Evolutionary conservation across 352 stramenopile species (phyloP), one percentile per base, ranked within the genome.

Genomic region (Phytophthora constricta): DNA sequence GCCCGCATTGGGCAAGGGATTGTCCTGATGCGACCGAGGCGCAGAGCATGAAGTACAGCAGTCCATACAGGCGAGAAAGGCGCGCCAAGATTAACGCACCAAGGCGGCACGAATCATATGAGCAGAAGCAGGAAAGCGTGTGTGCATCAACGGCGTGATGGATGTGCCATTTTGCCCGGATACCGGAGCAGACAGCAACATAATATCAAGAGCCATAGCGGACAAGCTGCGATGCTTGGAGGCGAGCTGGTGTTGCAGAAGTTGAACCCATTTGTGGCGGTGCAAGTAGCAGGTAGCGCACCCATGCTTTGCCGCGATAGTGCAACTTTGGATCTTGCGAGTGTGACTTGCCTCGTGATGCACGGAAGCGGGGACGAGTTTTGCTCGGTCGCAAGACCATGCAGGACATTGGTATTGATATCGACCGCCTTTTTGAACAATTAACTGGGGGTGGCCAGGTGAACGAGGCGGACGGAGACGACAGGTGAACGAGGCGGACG

Each of bases 1-100:
- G 51, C 0, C 28, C 61, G 11, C 51, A 76, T 46, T 76, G 62
- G 68, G 23, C 70, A 0, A 51, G 49, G 10, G 56, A 60, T 23
- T 68, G 49, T 19, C 61, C 50, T 5, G 56, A 55, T 9, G 56
- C 58, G 5, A 67, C 54, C 2, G 58, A 61, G 25, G 47, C 22
- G 23, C 53, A 64, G 33, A 50, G 25, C 49, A 54, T 27, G 43
- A 62, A 19, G 20, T 62, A 4, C 10, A 45, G 37, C 37, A 19
- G 9, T 7, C 9, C 10, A 14, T 45, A 4, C 16, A 7, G 11
- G 17, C 10, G 11, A 45, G n/a, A 14, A 45, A 45, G 37, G 10
- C n/a, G n/a, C 37, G 37, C 37, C 11, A 20, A 17, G 37, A 19
- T 4, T 7, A 45, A 14, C 37, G 37, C 37, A 14, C 37, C 11